phyloP scores from a whole-genome alignment of 495 filamentous ascomycete species.

The Lasiosphaeriaceae sp. region DNA sequence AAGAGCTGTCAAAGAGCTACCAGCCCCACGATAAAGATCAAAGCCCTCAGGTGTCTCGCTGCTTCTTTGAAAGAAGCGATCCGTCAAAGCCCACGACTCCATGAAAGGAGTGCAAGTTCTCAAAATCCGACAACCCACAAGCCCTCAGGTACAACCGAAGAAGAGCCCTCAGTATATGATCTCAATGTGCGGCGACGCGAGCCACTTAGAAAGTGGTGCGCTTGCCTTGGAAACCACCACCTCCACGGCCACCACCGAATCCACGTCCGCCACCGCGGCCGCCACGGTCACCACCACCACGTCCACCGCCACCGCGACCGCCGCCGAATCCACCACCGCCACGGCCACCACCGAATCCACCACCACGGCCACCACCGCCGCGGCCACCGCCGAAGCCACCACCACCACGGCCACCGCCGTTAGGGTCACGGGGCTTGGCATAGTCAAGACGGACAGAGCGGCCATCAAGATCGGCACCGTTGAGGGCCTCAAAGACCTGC shows the following conservation, averaged over 20 bases:
- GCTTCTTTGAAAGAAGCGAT: conserved; percentile 36
- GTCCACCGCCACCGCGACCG: conserved; percentile 44
- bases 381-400: conserved; percentile 46
- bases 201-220: conserved; percentile 79
- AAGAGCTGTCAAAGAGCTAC: conserved; percentile 42
- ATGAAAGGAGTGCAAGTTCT: conserved; percentile 31
- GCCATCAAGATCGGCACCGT: conserved; percentile 69
- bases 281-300: conserved; percentile 31
- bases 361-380: conserved; percentile 46
- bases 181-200: conserved; percentile 32
- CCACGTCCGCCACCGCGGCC: conserved; percentile 38
- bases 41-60: conserved; percentile 45
- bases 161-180: conserved; percentile 37
- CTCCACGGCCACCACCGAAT: conserved; percentile 43
- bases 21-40: conserved; percentile 45
- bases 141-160: conserved; percentile 35
- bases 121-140: conserved; percentile 51
- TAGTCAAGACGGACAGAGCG: conserved; percentile 87
- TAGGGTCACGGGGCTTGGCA: conserved; percentile 67
- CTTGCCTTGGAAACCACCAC: conserved; percentile 75
- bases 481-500: conserved; percentile 66
- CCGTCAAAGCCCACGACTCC: conserved; percentile 49
- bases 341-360: conserved; percentile 51
- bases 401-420: conserved; percentile 48
- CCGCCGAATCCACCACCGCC: conserved; percentile 50